These are phyloP conservation scores for Lichtheimia corymbifera DNA, from an alignment of 371 early-diverging fungal species.

Conservation along the genomic window DNA sequence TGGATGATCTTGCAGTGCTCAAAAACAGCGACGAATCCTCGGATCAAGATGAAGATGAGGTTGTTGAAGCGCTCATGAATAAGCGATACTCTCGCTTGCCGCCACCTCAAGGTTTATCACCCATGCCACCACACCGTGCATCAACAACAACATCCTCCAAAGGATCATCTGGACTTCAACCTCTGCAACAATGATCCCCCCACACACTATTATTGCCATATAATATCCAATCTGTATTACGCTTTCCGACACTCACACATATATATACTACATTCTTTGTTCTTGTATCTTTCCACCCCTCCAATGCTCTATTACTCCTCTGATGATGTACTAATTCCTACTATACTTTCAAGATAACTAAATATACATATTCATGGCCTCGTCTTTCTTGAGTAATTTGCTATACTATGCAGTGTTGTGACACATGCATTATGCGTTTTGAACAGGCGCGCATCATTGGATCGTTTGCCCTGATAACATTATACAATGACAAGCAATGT, in stretches of 20 bases:
- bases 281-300: background rate
- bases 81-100: too few species aligned
- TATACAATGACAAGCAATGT: too few species aligned
- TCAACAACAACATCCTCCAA: background rate
- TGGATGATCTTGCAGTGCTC: conserved; percentile 6
- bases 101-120: conserved; percentile 5
- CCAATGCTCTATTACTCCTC: background rate
- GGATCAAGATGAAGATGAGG: background rate
- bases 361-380: background rate
- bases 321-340: background rate
- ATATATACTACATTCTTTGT: background rate
- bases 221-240: background rate
- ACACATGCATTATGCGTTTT: too few species aligned
- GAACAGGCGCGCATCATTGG: too few species aligned
- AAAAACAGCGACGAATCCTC: background rate
- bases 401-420: too few species aligned
- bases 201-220: background rate
- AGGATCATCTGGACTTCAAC: background rate
- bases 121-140: conserved; percentile 5
- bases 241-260: background rate
- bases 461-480: too few species aligned
- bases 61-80: too few species aligned
- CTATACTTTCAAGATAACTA: background rate
- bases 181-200: background rate
- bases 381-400: background rate